These are phyloP conservation scores for Gomphus sp. DNA, from an alignment of 1,284 basidiomycete species.

Conservation along the genomic window DNA sequence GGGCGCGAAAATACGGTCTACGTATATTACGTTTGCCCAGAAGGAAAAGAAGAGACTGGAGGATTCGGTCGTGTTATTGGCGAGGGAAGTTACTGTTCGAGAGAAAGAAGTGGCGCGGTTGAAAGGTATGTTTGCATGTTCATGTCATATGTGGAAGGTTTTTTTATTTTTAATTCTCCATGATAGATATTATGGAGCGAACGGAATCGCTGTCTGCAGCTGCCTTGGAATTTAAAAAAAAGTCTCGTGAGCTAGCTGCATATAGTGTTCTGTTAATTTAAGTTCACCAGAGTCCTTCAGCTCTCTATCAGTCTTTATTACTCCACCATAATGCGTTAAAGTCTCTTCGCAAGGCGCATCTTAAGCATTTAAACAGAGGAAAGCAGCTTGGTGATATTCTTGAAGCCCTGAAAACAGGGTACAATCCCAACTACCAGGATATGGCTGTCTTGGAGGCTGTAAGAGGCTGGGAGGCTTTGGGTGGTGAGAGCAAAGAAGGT, in stretches of 20 bases:
- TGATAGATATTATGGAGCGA: conserved; percentile 54
- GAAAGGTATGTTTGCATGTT: conserved; percentile 35
- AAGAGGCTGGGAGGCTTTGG: conserved; percentile 79
- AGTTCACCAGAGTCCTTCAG: conserved; percentile 29
- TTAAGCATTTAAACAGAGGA: conserved; percentile 67
- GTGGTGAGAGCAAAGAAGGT: conserved; percentile 20
- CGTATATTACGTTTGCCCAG: conserved; percentile 79
- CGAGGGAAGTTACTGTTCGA: conserved; percentile 48
- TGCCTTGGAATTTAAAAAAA: conserved; percentile 71
- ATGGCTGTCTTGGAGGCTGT: conserved; percentile 98
- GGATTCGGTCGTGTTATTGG: conserved; percentile 41
- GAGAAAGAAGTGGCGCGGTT: conserved; percentile 64
- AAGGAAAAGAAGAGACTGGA: conserved; percentile 83
- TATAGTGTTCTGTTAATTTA: conserved; percentile 19
- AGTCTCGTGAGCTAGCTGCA: conserved; percentile 57
- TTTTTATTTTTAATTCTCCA: not conserved
- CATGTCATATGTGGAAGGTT: not conserved
- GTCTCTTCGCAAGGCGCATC: conserved; percentile 64
- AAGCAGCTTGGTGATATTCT: conserved; percentile 80
- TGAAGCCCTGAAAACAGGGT: conserved; percentile 70
- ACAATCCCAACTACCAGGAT: conserved; percentile 98
- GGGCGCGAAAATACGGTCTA: conserved; percentile 87
- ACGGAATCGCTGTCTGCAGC: conserved; percentile 67
- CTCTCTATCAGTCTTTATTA: conserved; percentile 71
- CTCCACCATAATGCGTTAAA: conserved; percentile 69